Evolutionary conservation across 371 early-diverging fungal genomes (phyloP).

Genomic region (Mucor piriformis): DNA sequence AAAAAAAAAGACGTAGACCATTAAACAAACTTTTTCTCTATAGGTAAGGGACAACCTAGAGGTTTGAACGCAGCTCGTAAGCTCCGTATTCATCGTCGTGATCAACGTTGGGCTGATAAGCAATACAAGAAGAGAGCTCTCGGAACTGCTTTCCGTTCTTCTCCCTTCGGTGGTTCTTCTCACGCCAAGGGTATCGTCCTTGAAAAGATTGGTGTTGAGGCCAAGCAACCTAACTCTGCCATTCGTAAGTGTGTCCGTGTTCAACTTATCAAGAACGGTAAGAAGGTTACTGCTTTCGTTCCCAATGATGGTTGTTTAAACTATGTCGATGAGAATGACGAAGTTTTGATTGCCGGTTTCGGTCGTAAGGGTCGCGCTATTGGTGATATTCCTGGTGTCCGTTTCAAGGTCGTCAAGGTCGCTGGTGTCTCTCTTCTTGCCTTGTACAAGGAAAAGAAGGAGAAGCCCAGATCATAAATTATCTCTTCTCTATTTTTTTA

Average conservation of each 20-base stretch:
- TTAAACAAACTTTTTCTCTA: background rate
- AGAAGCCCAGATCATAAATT: conserved; percentile 96
- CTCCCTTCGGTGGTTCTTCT: conserved; percentile 98
- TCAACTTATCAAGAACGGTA: conserved; percentile 99
- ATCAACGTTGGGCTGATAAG: conserved; percentile 99
- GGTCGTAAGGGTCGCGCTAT: conserved; percentile 88
- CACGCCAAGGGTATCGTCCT: conserved; percentile 99
- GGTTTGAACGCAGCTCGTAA: conserved; percentile 99
- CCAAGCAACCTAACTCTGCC: conserved; percentile 99
- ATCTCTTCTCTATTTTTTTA: background rate
- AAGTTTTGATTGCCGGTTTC: conserved; percentile 96
- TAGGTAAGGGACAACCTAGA: conserved; percentile 94
- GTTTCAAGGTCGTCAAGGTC: conserved; percentile 99
- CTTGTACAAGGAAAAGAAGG: conserved; percentile 99
- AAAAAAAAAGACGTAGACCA: background rate
- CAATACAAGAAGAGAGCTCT: conserved; percentile 98
- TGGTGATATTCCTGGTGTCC: conserved; percentile 99
- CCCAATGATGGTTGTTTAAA: conserved; percentile 99
- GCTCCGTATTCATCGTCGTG: conserved; percentile 95
- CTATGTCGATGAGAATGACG: conserved; percentile 98
- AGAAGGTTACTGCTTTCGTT: conserved; percentile 99
- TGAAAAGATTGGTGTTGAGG: conserved; percentile 99
- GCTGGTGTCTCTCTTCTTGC: conserved; percentile 99
- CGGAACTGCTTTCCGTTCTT: conserved; percentile 97
- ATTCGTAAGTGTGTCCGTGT: conserved; percentile 99